Conservation (phyloP, 352 stramenopile genomes). For the Pythium aquatile region DNA sequence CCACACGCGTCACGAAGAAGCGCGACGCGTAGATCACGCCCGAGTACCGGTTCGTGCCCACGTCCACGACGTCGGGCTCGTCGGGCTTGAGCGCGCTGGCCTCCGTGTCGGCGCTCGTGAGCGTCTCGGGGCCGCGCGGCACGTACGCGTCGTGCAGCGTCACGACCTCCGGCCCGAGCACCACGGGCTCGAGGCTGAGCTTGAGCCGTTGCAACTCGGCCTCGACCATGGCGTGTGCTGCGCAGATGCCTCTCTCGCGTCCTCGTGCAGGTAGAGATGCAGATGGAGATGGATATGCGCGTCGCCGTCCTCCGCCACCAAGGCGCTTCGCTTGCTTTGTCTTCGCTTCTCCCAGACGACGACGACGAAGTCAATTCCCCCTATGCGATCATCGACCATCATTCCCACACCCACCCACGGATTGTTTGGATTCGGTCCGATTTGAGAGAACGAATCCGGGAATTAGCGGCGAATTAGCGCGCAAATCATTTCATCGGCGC, state of each 20-base stretch:
- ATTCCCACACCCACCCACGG: background rate
- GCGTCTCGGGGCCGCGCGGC: constrained; percentile 63
- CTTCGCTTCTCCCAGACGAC: background rate
- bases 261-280: background rate
- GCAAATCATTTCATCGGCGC: background rate
- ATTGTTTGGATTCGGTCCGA: constrained; percentile 7
- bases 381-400: constrained; percentile 12
- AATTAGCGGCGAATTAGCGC: constrained; percentile 21
- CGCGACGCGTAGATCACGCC: constrained; percentile 82
- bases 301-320: background rate
- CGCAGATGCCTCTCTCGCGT: background rate
- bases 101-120: constrained; percentile 53
- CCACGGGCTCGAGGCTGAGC: constrained; percentile 50
- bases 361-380: constrained; percentile 28
- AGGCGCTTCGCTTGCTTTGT: background rate
- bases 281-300: background rate
- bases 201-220: constrained; percentile 69
- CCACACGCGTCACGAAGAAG: constrained; percentile 84
- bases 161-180: constrained; percentile 51
- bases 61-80: constrained; percentile 45
- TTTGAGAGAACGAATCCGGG: constrained; percentile 11
- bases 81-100: constrained; percentile 29
- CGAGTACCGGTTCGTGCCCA: constrained; percentile 65
- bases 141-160: constrained; percentile 65
- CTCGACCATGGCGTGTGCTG: constrained; percentile 21